Percentiles rank a stretch among this genome's conserved stretches.
phyloP scores from a whole-genome alignment of 1,284 basidiomycete genomes.

The Lentinus polychrous region DNA sequence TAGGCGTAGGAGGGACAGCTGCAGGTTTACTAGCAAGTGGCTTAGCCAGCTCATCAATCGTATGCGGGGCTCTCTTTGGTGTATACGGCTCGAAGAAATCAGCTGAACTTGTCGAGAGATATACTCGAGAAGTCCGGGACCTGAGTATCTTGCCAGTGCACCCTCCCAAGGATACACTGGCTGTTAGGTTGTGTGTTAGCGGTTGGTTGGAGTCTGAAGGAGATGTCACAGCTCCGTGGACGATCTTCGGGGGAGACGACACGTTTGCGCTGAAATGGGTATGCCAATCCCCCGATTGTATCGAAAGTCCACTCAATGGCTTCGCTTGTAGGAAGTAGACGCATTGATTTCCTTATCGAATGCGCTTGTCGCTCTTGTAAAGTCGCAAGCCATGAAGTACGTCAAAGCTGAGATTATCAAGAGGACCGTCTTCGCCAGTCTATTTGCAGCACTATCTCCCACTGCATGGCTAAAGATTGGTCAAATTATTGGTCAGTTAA shows the following conservation, averaged over 20 bases:
- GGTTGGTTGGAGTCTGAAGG: constrained; percentile 42
- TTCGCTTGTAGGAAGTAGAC: constrained; percentile 41
- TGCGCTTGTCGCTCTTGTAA: constrained; percentile 40
- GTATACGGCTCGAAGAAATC: constrained; percentile 47
- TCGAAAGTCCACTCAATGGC: background rate
- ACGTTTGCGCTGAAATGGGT: constrained; percentile 58
- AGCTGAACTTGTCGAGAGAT: constrained; percentile 41
- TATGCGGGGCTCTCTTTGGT: constrained; percentile 53
- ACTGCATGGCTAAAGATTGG: constrained; percentile 47
- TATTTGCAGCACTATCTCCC: constrained; percentile 45
- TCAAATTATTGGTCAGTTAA: constrained; percentile 44
- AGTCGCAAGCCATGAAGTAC: constrained; percentile 44
- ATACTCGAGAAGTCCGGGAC: constrained; percentile 49
- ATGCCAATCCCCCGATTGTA: constrained; percentile 10
- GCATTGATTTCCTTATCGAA: constrained; percentile 43
- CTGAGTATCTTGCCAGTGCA: constrained; percentile 43
- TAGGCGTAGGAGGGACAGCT: constrained; percentile 49
- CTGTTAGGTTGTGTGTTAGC: constrained; percentile 47
- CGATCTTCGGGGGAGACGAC: constrained; percentile 43
- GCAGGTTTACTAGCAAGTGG: constrained; percentile 47
- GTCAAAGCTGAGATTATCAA: constrained; percentile 42
- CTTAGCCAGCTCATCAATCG: constrained; percentile 47
- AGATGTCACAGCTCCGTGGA: constrained; percentile 50
- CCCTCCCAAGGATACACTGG: constrained; percentile 38
- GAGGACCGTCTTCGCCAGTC: constrained; percentile 42